Percentiles rank a stretch among this genome's conserved stretches.
phyloP scores from a whole-genome alignment of 2,329 filamentous ascomycete genomes.

The Diaporthe longicolla region DNA sequence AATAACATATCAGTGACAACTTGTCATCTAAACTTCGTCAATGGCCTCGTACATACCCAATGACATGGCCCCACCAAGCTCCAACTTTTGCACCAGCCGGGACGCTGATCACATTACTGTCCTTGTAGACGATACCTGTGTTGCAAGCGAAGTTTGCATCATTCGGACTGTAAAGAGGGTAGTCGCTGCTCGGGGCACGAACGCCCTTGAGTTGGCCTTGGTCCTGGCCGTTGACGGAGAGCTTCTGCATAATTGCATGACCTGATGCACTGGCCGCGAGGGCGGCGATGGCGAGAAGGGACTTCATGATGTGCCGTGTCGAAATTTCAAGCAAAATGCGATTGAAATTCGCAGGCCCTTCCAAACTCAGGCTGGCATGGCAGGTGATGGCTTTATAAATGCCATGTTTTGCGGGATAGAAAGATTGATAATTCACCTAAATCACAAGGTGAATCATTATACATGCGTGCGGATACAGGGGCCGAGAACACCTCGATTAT shows the following conservation, averaged over 20 bases:
- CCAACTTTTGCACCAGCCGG: slow-evolving; percentile 65
- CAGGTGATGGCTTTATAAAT: not conserved
- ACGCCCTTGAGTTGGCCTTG: slow-evolving; percentile 60
- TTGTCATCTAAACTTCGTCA: not conserved
- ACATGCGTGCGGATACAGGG: not conserved
- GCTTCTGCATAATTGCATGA: slow-evolving; percentile 49
- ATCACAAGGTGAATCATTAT: not conserved
- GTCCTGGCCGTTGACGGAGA: slow-evolving; percentile 63
- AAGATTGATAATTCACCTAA: not conserved
- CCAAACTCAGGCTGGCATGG: not conserved
- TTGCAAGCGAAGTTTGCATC: slow-evolving; percentile 21
- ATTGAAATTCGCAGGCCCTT: not conserved
- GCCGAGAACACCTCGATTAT: not conserved
- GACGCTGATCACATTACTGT: slow-evolving; percentile 66
- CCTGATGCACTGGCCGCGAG: slow-evolving; percentile 21
- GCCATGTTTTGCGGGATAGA: no score
- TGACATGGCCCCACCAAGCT: slow-evolving; percentile 66
- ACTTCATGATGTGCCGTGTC: slow-evolving; percentile 7
- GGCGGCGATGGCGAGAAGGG: slow-evolving; percentile 17
- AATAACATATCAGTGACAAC: not conserved
- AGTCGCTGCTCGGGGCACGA: slow-evolving; percentile 65
- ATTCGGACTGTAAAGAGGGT: slow-evolving; percentile 60
- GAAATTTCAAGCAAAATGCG: not conserved
- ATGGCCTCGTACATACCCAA: slow-evolving; percentile 53
- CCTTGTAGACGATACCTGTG: slow-evolving; percentile 52